Percentiles rank a stretch among this genome's conserved stretches.
phyloP scores from a whole-genome alignment of 371 early-diverging fungal species.

The Choanephora cucurbitarum region DNA sequence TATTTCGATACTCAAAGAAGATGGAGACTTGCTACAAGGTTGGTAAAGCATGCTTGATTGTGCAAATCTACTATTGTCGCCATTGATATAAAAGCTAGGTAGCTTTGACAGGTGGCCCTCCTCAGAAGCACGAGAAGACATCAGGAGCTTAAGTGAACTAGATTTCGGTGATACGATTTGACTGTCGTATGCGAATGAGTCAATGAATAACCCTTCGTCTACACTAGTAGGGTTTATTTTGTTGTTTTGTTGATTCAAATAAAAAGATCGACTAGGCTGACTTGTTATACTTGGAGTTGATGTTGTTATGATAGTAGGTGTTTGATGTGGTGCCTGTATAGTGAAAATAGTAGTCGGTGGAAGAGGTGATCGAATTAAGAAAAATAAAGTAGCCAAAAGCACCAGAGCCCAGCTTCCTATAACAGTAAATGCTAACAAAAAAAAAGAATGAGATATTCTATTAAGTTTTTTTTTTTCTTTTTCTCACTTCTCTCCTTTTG shows the following conservation, averaged over 20 bases:
- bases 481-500: background rate
- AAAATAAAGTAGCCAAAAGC: conserved; percentile 22
- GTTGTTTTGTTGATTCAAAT: conserved; percentile 16
- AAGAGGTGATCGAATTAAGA: conserved; percentile 26
- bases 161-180: background rate
- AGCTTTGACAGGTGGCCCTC: too few species aligned
- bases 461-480: too few species aligned
- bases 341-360: conserved; percentile 28
- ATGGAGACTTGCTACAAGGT: background rate
- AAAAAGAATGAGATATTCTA: too few species aligned
- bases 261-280: conserved; percentile 17
- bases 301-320: conserved; percentile 15
- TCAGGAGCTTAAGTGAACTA: too few species aligned
- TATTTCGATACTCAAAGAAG: background rate
- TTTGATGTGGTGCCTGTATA: conserved; percentile 22
- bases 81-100: too few species aligned
- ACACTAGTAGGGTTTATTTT: conserved; percentile 4
- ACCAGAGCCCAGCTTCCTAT: conserved; percentile 23
- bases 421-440: conserved; percentile 22
- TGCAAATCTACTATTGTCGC: too few species aligned
- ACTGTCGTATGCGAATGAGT: background rate
- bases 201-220: background rate
- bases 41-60: too few species aligned
- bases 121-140: too few species aligned
- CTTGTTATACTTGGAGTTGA: conserved; percentile 2